These are phyloP conservation scores for Boletus reticulatus DNA, from an alignment of 768 basidiomycete species.

Conservation along the genomic window DNA sequence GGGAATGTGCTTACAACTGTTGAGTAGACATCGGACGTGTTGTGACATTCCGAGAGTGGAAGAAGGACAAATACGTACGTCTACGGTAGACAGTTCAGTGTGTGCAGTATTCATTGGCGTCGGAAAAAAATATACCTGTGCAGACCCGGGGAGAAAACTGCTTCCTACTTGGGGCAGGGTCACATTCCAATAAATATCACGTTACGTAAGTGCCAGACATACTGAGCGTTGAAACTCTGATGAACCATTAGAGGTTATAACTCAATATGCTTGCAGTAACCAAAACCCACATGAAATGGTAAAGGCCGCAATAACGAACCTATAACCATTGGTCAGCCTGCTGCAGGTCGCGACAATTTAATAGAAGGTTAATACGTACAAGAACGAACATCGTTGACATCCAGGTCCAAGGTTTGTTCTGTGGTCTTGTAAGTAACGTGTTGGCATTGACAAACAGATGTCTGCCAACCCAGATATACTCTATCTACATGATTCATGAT, in stretches of 20 bases:
- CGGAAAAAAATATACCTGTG: background rate
- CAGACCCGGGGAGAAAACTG: background rate
- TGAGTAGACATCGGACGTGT: background rate
- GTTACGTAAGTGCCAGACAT: background rate
- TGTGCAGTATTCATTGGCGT: background rate
- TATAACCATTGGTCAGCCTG: background rate
- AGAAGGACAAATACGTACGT: background rate
- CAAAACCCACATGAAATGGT: background rate
- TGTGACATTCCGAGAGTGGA: background rate
- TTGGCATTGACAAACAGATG: background rate
- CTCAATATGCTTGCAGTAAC: background rate
- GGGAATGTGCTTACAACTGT: conserved; percentile 2
- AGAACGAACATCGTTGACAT: conserved; percentile 9
- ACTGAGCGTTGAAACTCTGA: background rate
- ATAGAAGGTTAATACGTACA: background rate
- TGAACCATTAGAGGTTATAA: background rate
- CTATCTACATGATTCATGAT: background rate
- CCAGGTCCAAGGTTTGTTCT: conserved; percentile 9
- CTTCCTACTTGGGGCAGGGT: background rate
- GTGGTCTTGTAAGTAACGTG: background rate
- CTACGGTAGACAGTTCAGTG: background rate
- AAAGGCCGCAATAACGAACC: conserved; percentile 10
- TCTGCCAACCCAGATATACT: conserved; percentile 10
- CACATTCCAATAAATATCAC: background rate
- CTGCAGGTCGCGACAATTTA: background rate